These are phyloP conservation scores for Solanum arcanum DNA, from an alignment of 257 asterid genomes.

Conservation along the genomic window DNA sequence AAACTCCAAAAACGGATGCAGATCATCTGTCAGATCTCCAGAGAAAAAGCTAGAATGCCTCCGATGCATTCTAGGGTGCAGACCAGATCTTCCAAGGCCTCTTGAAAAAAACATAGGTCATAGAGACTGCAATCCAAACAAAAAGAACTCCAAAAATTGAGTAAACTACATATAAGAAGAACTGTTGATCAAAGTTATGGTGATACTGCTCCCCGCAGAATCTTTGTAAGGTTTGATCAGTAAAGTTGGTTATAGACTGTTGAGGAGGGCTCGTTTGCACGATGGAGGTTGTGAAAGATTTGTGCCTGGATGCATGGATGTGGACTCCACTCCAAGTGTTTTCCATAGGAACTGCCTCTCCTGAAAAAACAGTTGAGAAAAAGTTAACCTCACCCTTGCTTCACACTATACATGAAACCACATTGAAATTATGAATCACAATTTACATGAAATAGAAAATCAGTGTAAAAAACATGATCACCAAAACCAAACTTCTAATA, in stretches of 20 bases:
- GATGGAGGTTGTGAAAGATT: constrained; percentile 68
- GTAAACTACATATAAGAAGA: constrained; percentile 22
- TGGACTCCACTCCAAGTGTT: constrained; percentile 85
- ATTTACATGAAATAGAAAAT: not conserved
- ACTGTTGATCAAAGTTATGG: constrained; percentile 21
- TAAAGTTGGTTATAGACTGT: constrained; percentile 58
- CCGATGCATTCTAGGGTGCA: constrained; percentile 54
- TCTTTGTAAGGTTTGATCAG: constrained; percentile 8
- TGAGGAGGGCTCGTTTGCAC: constrained; percentile 98
- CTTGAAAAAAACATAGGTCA: constrained; percentile 59
- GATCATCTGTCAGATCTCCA: constrained; percentile 46
- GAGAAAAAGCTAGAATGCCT: constrained; percentile 40
- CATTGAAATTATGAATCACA: not conserved
- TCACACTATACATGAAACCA: not conserved
- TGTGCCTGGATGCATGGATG: constrained; percentile 28
- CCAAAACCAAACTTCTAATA: not conserved
- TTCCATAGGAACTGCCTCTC: constrained; percentile 85
- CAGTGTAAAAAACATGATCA: not conserved
- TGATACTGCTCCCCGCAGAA: constrained; percentile 20
- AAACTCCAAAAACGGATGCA: constrained; percentile 31
- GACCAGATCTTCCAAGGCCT: constrained; percentile 70
- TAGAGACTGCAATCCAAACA: constrained; percentile 49
- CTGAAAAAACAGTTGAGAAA: constrained; percentile 36
- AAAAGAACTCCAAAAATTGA: constrained; percentile 29
- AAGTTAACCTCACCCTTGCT: not conserved